Percentiles rank a stretch among this genome's conserved stretches.
Conservation (phyloP, 441 rosid species). For the Eruca vesicaria region DNA sequence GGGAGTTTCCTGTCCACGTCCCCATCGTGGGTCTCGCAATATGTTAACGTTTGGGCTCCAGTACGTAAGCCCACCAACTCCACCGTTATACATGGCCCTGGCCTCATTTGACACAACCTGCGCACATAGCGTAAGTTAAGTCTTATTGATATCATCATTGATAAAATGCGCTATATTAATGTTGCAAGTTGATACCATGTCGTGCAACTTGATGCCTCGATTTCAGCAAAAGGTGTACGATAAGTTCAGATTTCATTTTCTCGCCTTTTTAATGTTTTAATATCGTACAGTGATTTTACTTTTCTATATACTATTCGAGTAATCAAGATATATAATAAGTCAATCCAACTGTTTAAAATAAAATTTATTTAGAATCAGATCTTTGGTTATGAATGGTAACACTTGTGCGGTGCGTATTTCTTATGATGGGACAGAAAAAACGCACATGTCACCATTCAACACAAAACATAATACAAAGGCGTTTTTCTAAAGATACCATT, state of each 20-base stretch:
- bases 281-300: neutral
- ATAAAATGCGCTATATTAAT: slow-evolving; percentile 26
- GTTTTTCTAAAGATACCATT: too few relatives aligned
- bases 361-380: slow-evolving; percentile 7
- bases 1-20: slow-evolving; percentile 96
- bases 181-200: slow-evolving; percentile 26
- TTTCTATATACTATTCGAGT: slow-evolving; percentile 2
- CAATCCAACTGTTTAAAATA: neutral
- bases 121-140: slow-evolving; percentile 21
- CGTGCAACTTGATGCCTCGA: slow-evolving; percentile 32
- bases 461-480: too few relatives aligned
- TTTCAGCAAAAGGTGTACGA: slow-evolving; percentile 7
- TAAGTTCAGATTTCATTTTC: slow-evolving; percentile 6
- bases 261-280: neutral
- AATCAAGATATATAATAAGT: neutral
- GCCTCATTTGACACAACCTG: slow-evolving; percentile 98
- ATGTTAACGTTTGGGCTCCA: slow-evolving; percentile 98
- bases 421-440: too few relatives aligned
- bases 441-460: too few relatives aligned
- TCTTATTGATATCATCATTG: neutral
- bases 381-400: neutral
- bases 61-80: slow-evolving; percentile 80
- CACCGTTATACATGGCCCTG: slow-evolving; percentile 96
- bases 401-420: too few relatives aligned
- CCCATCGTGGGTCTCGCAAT: slow-evolving; percentile 96